Conservation (phyloP, 2,329 filamentous ascomycete genomes). For the Diaporthe ampelina region DNA sequence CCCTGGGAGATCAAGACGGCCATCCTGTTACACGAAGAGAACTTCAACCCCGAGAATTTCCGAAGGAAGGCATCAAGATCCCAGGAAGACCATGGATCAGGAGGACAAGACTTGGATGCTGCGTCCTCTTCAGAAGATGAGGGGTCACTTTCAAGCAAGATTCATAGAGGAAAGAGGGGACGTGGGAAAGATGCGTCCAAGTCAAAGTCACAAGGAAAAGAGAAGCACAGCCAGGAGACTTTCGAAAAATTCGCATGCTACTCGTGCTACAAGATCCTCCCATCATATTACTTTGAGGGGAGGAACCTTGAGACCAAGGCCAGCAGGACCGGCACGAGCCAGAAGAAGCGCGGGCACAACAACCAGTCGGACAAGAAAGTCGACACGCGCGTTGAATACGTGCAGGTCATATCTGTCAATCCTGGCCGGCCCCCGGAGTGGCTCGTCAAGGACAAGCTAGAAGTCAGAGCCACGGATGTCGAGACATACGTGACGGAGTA, state of each 20-base stretch:
- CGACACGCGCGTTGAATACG: conserved; percentile 39
- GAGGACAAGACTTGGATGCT: background rate
- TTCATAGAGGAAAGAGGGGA: background rate
- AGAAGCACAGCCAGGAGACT: conserved; percentile 12
- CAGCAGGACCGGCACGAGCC: background rate
- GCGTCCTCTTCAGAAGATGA: background rate
- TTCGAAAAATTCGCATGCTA: conserved; percentile 35
- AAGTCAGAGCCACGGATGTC: conserved; percentile 13
- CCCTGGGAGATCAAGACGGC: conserved; percentile 38
- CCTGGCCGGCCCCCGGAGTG: conserved; percentile 25
- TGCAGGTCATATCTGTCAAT: conserved; percentile 28
- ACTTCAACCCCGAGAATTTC: conserved; percentile 34
- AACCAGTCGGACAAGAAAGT: conserved; percentile 36
- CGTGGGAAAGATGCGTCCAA: background rate
- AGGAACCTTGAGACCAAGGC: conserved; percentile 31
- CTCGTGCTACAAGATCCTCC: conserved; percentile 38
- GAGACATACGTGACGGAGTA: conserved; percentile 28
- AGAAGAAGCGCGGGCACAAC: conserved; percentile 24
- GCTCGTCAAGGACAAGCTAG: conserved; percentile 29
- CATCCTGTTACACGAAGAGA: conserved; percentile 33
- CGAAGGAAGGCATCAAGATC: conserved; percentile 14
- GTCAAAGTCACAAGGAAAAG: background rate
- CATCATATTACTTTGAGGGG: conserved; percentile 37
- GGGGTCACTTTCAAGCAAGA: background rate
- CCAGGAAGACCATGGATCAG: background rate